Evolutionary conservation across 2,329 filamentous ascomycete genomes (phyloP), one percentile per base, ranked within the genome.

Genomic region (Botrytis pseudocinerea): DNA sequence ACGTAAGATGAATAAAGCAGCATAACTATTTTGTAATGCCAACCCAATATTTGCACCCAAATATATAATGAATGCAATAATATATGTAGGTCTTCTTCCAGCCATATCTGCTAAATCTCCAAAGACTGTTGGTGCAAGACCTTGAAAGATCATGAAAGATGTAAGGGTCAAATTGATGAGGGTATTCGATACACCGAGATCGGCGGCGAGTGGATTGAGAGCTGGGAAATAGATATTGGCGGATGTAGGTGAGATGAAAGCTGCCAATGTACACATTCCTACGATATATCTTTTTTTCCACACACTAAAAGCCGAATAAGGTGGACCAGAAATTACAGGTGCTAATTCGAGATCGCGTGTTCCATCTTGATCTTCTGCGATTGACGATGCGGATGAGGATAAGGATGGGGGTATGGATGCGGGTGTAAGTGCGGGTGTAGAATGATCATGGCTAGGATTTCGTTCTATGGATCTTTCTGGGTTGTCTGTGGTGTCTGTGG

Each of bases 21-120:
- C 82, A 75, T 88, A 89, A 75, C 79, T 85, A 18, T 84, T 84
- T 48, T 86, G 83, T 14, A 89, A 78, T 0, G 85, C 88, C 16
- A 90, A 81, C 0, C 87, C 87, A 57, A 89, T 84, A 74, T 89
- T 89, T 70, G 88, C 87, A 0, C 81, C 85, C 25, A 89, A 81
- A 75, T 88, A 89, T 40, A 90, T 82, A 35, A 83, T 79, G 74
- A 90, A 90, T 72, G 85, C 85, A n/a, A 87, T 72, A 1, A 89
- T 77, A 76, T 88, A 90, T 3, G 87, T 86, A 0, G 87, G 87
- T 5, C 88, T 82, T 51, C 88, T 84, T 2, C 89, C 88, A 2
- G 83, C 82, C 25, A 82, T 85, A 77, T 91, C 89, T 0, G 88
- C 86, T 48, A 90, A 80, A 5, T 85, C 85, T 1, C 88, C 88